These are phyloP conservation scores for Amanita fuliginea DNA, from an alignment of 768 basidiomycete genomes.

Conservation along the genomic window DNA sequence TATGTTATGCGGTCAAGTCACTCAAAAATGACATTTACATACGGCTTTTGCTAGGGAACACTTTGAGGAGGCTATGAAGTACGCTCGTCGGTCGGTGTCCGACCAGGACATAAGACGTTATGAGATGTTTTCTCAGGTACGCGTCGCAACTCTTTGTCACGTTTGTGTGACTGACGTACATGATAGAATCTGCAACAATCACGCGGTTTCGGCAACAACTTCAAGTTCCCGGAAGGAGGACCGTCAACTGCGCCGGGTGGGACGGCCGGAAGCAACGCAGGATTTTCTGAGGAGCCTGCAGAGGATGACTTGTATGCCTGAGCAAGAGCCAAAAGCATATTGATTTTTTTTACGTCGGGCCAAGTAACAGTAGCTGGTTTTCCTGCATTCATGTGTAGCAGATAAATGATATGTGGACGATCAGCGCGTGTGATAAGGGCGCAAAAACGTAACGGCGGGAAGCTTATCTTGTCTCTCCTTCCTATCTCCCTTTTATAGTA, in stretches of 20 bases:
- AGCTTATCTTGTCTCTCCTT: background rate
- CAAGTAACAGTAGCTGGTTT: slow-evolving; percentile 1
- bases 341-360: slow-evolving; percentile 7
- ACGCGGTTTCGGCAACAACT: slow-evolving; percentile 86
- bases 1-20: slow-evolving; percentile 18
- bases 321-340: slow-evolving; percentile 5
- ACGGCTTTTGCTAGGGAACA: slow-evolving; percentile 47
- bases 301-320: slow-evolving; percentile 92
- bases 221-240: slow-evolving; percentile 92
- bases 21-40: slow-evolving; percentile 5
- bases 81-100: slow-evolving; percentile 91
- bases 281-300: slow-evolving; percentile 74
- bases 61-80: slow-evolving; percentile 99
- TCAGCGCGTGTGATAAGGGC: background rate
- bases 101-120: slow-evolving; percentile 96
- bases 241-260: slow-evolving; percentile 22
- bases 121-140: slow-evolving; percentile 93
- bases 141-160: slow-evolving; percentile 11
- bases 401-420: background rate
- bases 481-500: background rate
- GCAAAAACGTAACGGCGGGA: no score
- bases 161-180: background rate
- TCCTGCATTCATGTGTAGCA: slow-evolving; percentile 5
- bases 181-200: slow-evolving; percentile 79
- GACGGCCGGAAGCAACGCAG: slow-evolving; percentile 46